Percentiles rank a stretch among this genome's conserved stretches.
Evolutionary conservation across 1,139 yeast species (phyloP).

Genomic region (Nakaseomyces sp.): DNA sequence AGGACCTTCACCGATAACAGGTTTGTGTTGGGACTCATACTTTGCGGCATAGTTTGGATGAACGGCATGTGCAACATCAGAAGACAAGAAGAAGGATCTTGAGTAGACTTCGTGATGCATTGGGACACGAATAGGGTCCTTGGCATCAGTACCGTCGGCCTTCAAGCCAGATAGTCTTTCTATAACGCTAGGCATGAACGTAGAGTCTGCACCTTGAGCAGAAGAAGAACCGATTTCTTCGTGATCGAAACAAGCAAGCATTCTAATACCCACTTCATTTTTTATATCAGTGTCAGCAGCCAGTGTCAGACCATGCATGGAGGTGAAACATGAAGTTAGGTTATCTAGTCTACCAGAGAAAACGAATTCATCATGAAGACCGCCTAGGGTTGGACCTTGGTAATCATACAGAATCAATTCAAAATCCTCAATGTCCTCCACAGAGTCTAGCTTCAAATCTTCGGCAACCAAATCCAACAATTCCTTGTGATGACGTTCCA

Average conservation of each 20-base stretch:
- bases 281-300: slow-evolving; percentile 38
- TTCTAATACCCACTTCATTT: slow-evolving; percentile 49
- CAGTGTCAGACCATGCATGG: slow-evolving; percentile 60
- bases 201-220: slow-evolving; percentile 95
- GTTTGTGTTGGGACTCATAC: slow-evolving; percentile 73
- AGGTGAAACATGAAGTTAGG: slow-evolving; percentile 76
- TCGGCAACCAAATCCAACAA: slow-evolving; percentile 60
- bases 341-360: slow-evolving; percentile 93
- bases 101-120: slow-evolving; percentile 58
- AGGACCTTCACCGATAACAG: slow-evolving; percentile 80
- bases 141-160: slow-evolving; percentile 32
- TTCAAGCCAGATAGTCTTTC: slow-evolving; percentile 51
- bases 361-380: slow-evolving; percentile 80
- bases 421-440: slow-evolving; percentile 68
- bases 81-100: slow-evolving; percentile 79
- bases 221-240: slow-evolving; percentile 91
- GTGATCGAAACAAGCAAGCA: slow-evolving; percentile 82
- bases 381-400: slow-evolving; percentile 76
- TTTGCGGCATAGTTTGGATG: slow-evolving; percentile 80
- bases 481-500: slow-evolving; percentile 68
- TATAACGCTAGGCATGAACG: slow-evolving; percentile 71
- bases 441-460: slow-evolving; percentile 45
- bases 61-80: slow-evolving; percentile 95
- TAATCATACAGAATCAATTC: slow-evolving; percentile 84
- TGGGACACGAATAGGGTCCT: slow-evolving; percentile 25